phyloP scores from a whole-genome alignment of 2,329 filamentous ascomycete species.

The Leptoxyphium fumago region DNA sequence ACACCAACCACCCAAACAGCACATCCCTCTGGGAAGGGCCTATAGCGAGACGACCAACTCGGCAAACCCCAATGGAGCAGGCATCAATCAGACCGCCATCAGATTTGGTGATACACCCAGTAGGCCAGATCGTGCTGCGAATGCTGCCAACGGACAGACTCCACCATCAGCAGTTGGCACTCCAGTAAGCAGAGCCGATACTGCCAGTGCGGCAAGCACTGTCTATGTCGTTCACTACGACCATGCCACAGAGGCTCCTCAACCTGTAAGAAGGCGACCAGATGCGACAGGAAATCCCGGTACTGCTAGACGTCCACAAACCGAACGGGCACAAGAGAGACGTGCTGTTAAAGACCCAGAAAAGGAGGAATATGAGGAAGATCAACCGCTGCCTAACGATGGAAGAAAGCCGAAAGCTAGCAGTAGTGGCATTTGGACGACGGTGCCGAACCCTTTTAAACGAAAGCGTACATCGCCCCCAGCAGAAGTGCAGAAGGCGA shows the following conservation, averaged over 20 bases:
- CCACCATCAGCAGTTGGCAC: conserved; percentile 35
- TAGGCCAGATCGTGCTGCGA: conserved; percentile 10
- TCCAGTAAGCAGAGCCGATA: conserved; percentile 45
- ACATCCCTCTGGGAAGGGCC: conserved; percentile 20
- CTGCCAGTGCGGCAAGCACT: conserved; percentile 47
- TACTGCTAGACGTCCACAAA: conserved; percentile 4
- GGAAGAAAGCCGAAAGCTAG: neutral
- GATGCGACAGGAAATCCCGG: conserved; percentile 4
- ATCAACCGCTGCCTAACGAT: conserved; percentile 3
- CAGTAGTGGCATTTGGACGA: conserved; percentile 28
- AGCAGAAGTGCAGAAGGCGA: conserved; percentile 42
- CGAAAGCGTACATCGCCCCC: conserved; percentile 43
- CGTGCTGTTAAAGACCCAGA: conserved; percentile 4
- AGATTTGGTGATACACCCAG: conserved; percentile 9
- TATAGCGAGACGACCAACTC: conserved; percentile 9
- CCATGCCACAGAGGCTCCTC: conserved; percentile 36
- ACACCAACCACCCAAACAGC: conserved; percentile 10
- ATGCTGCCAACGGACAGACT: conserved; percentile 14
- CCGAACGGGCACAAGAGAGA: conserved; percentile 1
- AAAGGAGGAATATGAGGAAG: conserved; percentile 13
- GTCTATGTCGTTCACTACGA: conserved; percentile 47
- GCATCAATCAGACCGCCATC: conserved; percentile 3
- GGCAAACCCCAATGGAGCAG: conserved; percentile 4
- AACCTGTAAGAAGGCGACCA: conserved; percentile 16
- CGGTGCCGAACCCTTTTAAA: conserved; percentile 43